phyloP scores from a whole-genome alignment of 441 rosid species.

The Arabidopsis hybrid region DNA sequence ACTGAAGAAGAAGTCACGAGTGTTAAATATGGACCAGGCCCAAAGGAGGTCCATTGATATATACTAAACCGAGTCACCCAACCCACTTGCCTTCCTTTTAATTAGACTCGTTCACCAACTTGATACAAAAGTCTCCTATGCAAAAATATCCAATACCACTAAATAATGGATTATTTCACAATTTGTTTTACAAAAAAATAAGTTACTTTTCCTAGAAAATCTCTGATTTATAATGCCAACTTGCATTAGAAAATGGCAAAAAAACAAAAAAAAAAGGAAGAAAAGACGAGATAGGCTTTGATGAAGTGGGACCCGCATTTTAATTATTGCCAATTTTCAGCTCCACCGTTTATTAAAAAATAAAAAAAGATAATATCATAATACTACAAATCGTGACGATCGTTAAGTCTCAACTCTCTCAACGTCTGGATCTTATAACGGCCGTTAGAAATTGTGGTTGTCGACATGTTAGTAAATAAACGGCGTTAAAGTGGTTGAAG shows the following conservation, averaged over 20 bases:
- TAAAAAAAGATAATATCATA: not conserved
- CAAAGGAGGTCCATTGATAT: not conserved
- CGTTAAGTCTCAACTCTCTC: conserved; percentile 12
- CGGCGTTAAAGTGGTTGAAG: conserved; percentile 30
- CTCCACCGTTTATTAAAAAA: conserved; percentile 20
- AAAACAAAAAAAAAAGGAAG: not conserved
- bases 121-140: not conserved
- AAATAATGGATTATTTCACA: not conserved
- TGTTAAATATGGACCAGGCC: conserved; percentile 9
- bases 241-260: not conserved
- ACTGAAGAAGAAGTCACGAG: not conserved
- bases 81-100: not conserved
- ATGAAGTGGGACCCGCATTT: not conserved
- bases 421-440: not conserved
- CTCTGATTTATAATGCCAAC: conserved; percentile 5
- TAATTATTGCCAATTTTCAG: conserved; percentile 25
- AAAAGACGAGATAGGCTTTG: not conserved
- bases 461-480: conserved; percentile 5
- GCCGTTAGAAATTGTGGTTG: conserved; percentile 24
- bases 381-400: conserved; percentile 10
- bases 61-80: not conserved
- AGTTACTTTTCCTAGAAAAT: not conserved
- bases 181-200: not conserved
- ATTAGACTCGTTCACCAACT: not conserved
- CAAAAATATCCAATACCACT: not conserved